Evolutionary conservation across 225 moss, liverwort and hornwort genomes (phyloP).

Genomic region (Antitrichia curtipendula): DNA sequence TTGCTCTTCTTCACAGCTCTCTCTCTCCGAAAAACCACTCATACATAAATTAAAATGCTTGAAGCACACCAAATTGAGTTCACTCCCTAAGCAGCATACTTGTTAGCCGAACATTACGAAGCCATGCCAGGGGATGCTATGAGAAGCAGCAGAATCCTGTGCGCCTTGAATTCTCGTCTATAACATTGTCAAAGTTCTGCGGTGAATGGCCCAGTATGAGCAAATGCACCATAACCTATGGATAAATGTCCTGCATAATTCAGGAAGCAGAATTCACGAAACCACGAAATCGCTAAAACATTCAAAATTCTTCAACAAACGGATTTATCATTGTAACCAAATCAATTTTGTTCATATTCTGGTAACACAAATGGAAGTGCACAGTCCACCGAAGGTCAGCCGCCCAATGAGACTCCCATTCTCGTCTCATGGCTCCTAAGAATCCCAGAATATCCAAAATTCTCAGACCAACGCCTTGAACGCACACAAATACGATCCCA

Average conservation of each 20-base stretch:
- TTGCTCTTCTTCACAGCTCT: not conserved
- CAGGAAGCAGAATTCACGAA: not conserved
- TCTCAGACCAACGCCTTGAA: constrained; percentile 3
- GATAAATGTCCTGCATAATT: not conserved
- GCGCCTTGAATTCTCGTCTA: too few relatives aligned
- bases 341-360: not conserved
- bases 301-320: not conserved
- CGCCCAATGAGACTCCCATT: constrained; percentile 33
- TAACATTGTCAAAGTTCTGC: too few relatives aligned
- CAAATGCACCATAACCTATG: not conserved
- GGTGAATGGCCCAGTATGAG: too few relatives aligned
- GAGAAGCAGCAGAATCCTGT: not conserved
- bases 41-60: not conserved
- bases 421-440: constrained; percentile 41
- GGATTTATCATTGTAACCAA: not conserved
- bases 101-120: not conserved
- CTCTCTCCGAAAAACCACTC: not conserved
- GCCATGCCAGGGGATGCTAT: not conserved
- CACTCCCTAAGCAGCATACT: not conserved
- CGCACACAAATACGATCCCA: not conserved
- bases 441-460: constrained; percentile 14
- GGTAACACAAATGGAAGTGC: not conserved
- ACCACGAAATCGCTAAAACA: not conserved
- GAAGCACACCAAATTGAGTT: not conserved
- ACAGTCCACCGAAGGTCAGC: not conserved